These are phyloP conservation scores for Cyclotella atomus DNA, from an alignment of 108 stramenopile species.

Conservation along the genomic window DNA sequence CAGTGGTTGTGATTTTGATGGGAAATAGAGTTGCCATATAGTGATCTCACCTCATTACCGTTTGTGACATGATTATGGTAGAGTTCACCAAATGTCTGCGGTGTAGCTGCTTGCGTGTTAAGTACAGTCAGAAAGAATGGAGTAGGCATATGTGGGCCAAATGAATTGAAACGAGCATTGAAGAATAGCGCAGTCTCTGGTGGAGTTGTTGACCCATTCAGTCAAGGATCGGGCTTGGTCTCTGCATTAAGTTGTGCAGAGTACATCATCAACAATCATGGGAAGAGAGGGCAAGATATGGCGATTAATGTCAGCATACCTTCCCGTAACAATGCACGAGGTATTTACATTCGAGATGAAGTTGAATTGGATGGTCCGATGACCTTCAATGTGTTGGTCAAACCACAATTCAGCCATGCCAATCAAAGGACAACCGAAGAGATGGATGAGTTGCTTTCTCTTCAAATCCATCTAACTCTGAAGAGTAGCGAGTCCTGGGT, in stretches of 20 bases:
- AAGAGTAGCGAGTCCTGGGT: slow-evolving; percentile 59
- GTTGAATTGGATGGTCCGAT: slow-evolving; percentile 42
- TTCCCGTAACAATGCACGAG: slow-evolving; percentile 48
- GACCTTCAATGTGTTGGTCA: slow-evolving; percentile 52
- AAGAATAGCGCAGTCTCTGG: slow-evolving; percentile 67
- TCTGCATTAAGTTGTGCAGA: slow-evolving; percentile 36
- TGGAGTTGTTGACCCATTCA: slow-evolving; percentile 39
- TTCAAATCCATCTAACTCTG: slow-evolving; percentile 65
- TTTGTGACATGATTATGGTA: background rate
- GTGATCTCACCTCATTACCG: too few relatives aligned
- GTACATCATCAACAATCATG: slow-evolving; percentile 26
- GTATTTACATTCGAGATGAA: slow-evolving; percentile 80
- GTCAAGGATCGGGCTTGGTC: slow-evolving; percentile 40
- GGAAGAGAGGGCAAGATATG: slow-evolving; percentile 47
- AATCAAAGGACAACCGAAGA: slow-evolving; percentile 20
- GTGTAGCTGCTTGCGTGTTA: slow-evolving; percentile 20
- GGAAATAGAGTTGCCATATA: too few relatives aligned
- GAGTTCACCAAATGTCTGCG: background rate
- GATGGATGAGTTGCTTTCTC: slow-evolving; percentile 33
- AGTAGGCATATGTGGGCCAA: slow-evolving; percentile 51
- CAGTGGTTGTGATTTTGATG: slow-evolving; percentile 82
- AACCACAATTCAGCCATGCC: slow-evolving; percentile 51
- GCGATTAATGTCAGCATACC: slow-evolving; percentile 48
- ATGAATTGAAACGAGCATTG: slow-evolving; percentile 69
- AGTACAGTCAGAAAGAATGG: slow-evolving; percentile 73